phyloP scores from a whole-genome alignment of 208 protist genomes.

The Naegleria fowleri region DNA sequence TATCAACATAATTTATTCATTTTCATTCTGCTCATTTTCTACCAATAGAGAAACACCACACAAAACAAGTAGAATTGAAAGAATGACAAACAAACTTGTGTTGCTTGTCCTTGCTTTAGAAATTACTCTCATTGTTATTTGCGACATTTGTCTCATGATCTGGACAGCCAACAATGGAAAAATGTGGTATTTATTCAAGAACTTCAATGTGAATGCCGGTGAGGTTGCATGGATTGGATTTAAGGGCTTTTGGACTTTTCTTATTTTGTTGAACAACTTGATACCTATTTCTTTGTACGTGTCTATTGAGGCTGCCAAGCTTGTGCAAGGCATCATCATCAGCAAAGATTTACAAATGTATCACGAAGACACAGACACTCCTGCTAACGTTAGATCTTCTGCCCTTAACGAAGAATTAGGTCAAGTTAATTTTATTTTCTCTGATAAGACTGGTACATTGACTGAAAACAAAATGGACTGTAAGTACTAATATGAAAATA shows the following conservation, averaged over 20 bases:
- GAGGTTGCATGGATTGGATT: background rate
- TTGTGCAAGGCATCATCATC: constrained; percentile 12
- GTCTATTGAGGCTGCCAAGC: background rate
- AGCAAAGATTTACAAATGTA: constrained; percentile 10
- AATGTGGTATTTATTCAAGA: background rate
- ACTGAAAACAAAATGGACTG: constrained; percentile 79
- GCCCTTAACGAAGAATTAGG: constrained; percentile 33
- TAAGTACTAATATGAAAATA: background rate
- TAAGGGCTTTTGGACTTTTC: background rate
- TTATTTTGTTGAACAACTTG: constrained; percentile 27
- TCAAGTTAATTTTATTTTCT: constrained; percentile 78
- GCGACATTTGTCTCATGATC: background rate
- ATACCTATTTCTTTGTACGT: constrained; percentile 33
- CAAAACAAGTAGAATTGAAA: constrained; percentile 10
- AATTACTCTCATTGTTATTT: background rate
- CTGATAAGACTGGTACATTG: constrained; percentile 79
- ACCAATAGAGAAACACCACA: background rate
- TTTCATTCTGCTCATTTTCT: no score
- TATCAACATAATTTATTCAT: background rate
- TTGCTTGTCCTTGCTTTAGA: background rate
- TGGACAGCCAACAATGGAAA: background rate
- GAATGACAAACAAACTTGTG: background rate
- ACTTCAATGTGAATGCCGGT: background rate
- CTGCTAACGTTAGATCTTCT: constrained; percentile 22
- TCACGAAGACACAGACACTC: background rate